A percentile compares a stretch with the other conserved stretches of the same genome.
These are phyloP conservation scores for Dendrobium huoshanense DNA, from an alignment of 106 monocot genomes.

Conservation along the genomic window DNA sequence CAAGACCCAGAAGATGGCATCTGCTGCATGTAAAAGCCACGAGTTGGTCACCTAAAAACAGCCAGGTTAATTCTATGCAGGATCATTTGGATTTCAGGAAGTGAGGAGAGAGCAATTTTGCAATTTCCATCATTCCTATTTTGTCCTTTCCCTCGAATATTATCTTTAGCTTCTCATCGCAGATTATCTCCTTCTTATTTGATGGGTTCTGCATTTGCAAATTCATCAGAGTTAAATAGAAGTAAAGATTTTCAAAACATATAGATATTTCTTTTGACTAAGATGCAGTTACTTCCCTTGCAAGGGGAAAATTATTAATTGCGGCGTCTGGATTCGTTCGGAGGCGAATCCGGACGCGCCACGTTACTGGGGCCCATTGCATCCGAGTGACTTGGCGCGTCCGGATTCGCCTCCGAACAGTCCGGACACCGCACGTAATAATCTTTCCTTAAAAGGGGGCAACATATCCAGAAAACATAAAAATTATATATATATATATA, in stretches of 20 bases:
- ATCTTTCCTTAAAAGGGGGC: too few relatives aligned
- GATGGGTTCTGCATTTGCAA: slow-evolving; percentile 41
- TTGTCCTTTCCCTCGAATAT: slow-evolving; percentile 64
- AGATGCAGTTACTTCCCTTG: background rate
- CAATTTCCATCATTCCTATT: slow-evolving; percentile 54
- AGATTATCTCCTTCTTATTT: slow-evolving; percentile 53
- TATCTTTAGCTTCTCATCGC: slow-evolving; percentile 51
- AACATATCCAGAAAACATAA: background rate
- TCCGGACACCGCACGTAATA: too few relatives aligned
- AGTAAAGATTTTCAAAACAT: background rate
- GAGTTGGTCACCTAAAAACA: background rate
- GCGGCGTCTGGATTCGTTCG: too few relatives aligned
- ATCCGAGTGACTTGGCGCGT: too few relatives aligned
- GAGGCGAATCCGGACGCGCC: too few relatives aligned
- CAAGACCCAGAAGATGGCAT: background rate
- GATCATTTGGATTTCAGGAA: slow-evolving; percentile 23
- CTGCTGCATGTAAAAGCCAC: background rate
- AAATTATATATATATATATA: too few relatives aligned
- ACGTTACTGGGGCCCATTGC: too few relatives aligned
- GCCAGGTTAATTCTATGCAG: background rate
- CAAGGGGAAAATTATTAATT: too few relatives aligned
- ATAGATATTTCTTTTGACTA: background rate
- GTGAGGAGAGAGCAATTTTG: slow-evolving; percentile 38
- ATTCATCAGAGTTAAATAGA: background rate
- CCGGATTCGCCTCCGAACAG: too few relatives aligned